Conservation (phyloP, 805 yeast genomes). For the Metschnikowia kofuensis region DNA sequence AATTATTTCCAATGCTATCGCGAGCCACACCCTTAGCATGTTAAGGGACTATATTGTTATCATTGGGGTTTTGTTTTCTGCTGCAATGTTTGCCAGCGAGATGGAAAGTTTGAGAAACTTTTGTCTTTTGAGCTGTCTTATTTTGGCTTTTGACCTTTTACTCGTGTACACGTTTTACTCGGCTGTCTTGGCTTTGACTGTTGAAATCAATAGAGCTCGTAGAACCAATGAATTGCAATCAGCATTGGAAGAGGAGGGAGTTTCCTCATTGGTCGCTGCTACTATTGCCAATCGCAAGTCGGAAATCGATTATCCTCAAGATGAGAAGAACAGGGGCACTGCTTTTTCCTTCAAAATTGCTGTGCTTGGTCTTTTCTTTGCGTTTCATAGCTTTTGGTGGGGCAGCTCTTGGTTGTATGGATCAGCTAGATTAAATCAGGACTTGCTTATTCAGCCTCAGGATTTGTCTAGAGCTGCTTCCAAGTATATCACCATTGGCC, state of each 20-base stretch:
- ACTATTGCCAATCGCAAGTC: slow-evolving; percentile 55
- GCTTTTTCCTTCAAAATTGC: slow-evolving; percentile 59
- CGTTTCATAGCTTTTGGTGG: slow-evolving; percentile 63
- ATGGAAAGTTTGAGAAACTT: slow-evolving; percentile 77
- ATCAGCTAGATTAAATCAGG: slow-evolving; percentile 9
- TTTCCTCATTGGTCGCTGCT: slow-evolving; percentile 65
- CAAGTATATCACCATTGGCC: slow-evolving; percentile 43
- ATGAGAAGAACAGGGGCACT: slow-evolving; percentile 25
- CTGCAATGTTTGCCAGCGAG: slow-evolving; percentile 61
- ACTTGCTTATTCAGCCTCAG: slow-evolving; percentile 16
- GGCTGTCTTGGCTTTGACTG: slow-evolving; percentile 80
- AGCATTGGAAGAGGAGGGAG: slow-evolving; percentile 91
- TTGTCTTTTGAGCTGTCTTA: slow-evolving; percentile 68
- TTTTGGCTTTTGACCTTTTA: slow-evolving; percentile 67
- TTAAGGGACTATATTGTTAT: slow-evolving; percentile 77
- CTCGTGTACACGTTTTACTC: slow-evolving; percentile 78
- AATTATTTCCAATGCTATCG: slow-evolving; percentile 41
- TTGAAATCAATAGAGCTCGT: slow-evolving; percentile 84
- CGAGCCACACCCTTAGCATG: slow-evolving; percentile 46
- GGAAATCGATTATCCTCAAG: slow-evolving; percentile 26
- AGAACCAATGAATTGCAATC: slow-evolving; percentile 72
- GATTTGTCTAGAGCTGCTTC: slow-evolving; percentile 41
- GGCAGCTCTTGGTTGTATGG: slow-evolving; percentile 67
- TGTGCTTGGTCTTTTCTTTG: slow-evolving; percentile 55
- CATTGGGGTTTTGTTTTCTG: slow-evolving; percentile 64